Evolutionary conservation across 2,329 filamentous ascomycete species (phyloP), one percentile per base, ranked within the genome.

Genomic region (Claviceps spartinae): DNA sequence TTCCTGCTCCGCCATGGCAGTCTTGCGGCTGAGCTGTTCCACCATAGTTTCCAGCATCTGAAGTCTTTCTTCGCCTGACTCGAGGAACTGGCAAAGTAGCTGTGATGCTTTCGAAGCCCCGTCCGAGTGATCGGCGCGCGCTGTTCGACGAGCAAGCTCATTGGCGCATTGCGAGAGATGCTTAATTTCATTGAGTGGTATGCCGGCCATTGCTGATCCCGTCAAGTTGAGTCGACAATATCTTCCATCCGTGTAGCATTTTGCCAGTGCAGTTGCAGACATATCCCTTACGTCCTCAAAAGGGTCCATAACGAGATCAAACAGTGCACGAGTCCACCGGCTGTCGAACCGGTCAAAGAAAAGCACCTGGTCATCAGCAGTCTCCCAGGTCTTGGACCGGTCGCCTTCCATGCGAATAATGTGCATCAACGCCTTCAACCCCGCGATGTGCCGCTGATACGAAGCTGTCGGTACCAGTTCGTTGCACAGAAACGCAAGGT

Each of bases 121-220:
- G 67, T 98, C 91, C 1, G 90, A 89, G 64, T 95, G 88, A 63
- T 97, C 90, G 13, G 89, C 91, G 55, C 93, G 79, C 22, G 88
- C 88, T 4, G 88, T 95, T 26, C 71, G 73, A 22, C 81, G 74
- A 53, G 87, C 83, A 37, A 79, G 70, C 4, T 68, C 65, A 52
- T 83, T 77, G 1, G 81, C 78, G 51, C 73, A 72, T 1, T 56
- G 59, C 41, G 78, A 70, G 51, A 83, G 77, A 16, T 69, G 66
- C 4, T 56, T 57, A 30, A 83, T 64, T 9, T 75, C 58, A 48
- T 57, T 54, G 1, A 60, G 50, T 4, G 63, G 55, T 18, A 54
- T 54, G 14, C 53, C 55, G 6, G 48, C 54, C 6, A 43, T 54
- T 9, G 45, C 55, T 7, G 47, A 38, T 5, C 54, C 48, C 30